Evolutionary conservation across 2,329 filamentous ascomycete genomes (phyloP).

Genomic region (Epichloe elymi): DNA sequence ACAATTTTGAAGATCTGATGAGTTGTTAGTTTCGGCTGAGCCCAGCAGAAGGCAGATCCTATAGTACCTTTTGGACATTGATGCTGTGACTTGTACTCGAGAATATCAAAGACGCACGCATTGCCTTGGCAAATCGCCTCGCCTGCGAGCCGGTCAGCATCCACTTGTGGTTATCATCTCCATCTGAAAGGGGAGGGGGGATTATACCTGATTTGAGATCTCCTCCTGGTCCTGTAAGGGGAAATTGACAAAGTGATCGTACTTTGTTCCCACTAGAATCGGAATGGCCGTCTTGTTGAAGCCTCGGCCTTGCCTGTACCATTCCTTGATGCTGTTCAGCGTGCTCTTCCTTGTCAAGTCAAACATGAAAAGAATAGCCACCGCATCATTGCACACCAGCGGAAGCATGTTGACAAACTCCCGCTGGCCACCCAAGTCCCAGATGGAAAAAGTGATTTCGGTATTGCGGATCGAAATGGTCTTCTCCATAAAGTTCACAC

Average conservation of each 20-base stretch:
- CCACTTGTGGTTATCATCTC: background rate
- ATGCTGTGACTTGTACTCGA: slow-evolving; percentile 98
- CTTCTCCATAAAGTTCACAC: slow-evolving; percentile 99
- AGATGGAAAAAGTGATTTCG: slow-evolving; percentile 98
- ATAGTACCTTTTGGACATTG: slow-evolving; percentile 83
- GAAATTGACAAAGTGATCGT: slow-evolving; percentile 99
- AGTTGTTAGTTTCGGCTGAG: slow-evolving; percentile 2
- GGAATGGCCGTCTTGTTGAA: slow-evolving; percentile 99
- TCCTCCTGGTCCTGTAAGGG: slow-evolving; percentile 95
- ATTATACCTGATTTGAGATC: slow-evolving; percentile 80
- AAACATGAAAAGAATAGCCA: slow-evolving; percentile 99
- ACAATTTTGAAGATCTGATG: slow-evolving; percentile 97
- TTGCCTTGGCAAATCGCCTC: slow-evolving; percentile 90
- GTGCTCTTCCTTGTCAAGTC: slow-evolving; percentile 96
- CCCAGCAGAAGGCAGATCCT: background rate
- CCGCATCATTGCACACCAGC: slow-evolving; percentile 97
- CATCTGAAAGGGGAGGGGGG: background rate
- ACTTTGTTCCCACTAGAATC: slow-evolving; percentile 93
- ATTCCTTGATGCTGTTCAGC: slow-evolving; percentile 98
- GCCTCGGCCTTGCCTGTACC: slow-evolving; percentile 92
- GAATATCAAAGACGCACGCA: slow-evolving; percentile 96
- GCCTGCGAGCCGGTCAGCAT: slow-evolving; percentile 40
- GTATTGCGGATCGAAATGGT: slow-evolving; percentile 98
- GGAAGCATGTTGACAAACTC: slow-evolving; percentile 99
- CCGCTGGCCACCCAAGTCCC: slow-evolving; percentile 93